phyloP scores from a whole-genome alignment of 1,139 yeast genomes.

The Diutina catenulata region DNA sequence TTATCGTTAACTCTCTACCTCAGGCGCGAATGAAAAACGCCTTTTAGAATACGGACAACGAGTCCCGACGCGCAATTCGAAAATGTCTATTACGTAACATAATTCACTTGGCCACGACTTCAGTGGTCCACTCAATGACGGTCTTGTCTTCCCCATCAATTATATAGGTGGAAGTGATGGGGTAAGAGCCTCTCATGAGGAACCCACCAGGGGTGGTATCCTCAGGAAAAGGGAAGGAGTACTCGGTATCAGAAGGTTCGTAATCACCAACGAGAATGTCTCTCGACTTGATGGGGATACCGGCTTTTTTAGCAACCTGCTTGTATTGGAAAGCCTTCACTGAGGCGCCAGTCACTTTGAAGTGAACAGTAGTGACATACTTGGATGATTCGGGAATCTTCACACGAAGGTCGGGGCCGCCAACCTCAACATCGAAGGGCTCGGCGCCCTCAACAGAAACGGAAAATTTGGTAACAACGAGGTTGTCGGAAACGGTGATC shows the following conservation, averaged over 20 bases:
- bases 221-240: constrained; percentile 18
- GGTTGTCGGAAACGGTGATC: constrained; percentile 9
- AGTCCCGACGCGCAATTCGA: no score
- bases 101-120: constrained; percentile 15
- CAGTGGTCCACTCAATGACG: constrained; percentile 15
- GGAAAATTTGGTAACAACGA: constrained; percentile 22
- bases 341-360: constrained; percentile 19
- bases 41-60: no score
- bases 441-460: constrained; percentile 20
- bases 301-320: constrained; percentile 28
- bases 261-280: constrained; percentile 15
- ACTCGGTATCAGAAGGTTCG: constrained; percentile 7
- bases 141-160: constrained; percentile 18
- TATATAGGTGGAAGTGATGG: constrained; percentile 18
- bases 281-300: constrained; percentile 23
- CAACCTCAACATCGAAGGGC: constrained; percentile 17
- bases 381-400: constrained; percentile 29
- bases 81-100: no score
- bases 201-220: constrained; percentile 26
- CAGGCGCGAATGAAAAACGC: no score
- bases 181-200: constrained; percentile 22
- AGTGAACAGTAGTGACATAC: constrained; percentile 23
- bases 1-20: no score
- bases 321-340: constrained; percentile 24
- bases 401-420: constrained; percentile 20